Evolutionary conservation across 148 eudicot genomes (phyloP).

Genomic region (Rhododendron ovatum): DNA sequence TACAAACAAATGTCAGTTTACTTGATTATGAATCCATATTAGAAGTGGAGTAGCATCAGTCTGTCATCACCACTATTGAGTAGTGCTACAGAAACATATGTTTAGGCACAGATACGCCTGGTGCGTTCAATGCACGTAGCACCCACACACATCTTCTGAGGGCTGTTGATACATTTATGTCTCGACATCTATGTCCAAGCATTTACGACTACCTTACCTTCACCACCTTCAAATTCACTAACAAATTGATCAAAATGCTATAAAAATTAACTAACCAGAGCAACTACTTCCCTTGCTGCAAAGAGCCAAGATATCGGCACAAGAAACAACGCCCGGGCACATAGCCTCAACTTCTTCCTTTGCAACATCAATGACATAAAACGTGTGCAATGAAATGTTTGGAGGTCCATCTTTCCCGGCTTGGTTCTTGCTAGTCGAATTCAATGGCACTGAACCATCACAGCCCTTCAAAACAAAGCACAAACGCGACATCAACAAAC

Average conservation of each 20-base stretch:
- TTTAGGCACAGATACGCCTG: too few species aligned
- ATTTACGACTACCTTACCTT: too few species aligned
- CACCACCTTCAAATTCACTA: neutral
- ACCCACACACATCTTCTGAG: too few species aligned
- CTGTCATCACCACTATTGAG: neutral
- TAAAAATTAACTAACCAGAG: conserved; percentile 39
- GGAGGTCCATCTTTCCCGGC: conserved; percentile 72
- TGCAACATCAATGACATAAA: conserved; percentile 65
- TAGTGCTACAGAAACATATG: neutral
- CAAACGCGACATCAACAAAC: neutral
- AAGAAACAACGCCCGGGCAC: conserved; percentile 80
- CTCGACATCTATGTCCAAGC: too few species aligned
- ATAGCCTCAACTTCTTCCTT: conserved; percentile 62
- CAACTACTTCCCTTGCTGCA: conserved; percentile 78
- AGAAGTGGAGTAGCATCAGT: neutral
- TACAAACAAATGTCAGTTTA: neutral
- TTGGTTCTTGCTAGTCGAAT: conserved; percentile 36
- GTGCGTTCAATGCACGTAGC: too few species aligned
- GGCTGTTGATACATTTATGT: too few species aligned
- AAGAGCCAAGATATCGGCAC: conserved; percentile 81
- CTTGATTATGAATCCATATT: neutral
- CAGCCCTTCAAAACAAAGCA: conserved; percentile 50
- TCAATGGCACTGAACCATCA: conserved; percentile 76
- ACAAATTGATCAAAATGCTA: neutral
- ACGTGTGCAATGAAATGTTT: conserved; percentile 68